Percentiles rank a stretch among this genome's conserved stretches.
These are phyloP conservation scores for Chernovozyma aurita DNA, from an alignment of 1,139 yeast genomes.

Conservation along the genomic window DNA sequence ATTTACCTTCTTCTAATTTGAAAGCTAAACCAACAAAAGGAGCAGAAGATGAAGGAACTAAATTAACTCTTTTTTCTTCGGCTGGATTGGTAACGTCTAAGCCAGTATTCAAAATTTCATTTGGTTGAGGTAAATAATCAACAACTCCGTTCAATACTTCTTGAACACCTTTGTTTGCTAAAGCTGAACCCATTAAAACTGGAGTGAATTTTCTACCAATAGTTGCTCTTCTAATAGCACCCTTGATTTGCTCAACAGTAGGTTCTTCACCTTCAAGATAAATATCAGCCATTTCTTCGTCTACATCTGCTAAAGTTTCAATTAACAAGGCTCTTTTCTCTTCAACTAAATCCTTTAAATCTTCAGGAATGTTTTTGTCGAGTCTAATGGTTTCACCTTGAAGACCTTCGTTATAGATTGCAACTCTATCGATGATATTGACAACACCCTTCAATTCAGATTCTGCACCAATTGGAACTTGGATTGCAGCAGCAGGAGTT, in stretches of 20 bases:
- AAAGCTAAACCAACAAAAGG: slow-evolving; percentile 97
- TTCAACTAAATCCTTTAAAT: slow-evolving; percentile 68
- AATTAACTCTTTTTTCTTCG: slow-evolving; percentile 67
- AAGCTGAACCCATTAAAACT: slow-evolving; percentile 97
- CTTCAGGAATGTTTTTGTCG: slow-evolving; percentile 67
- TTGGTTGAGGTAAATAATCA: slow-evolving; percentile 92
- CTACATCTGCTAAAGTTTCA: slow-evolving; percentile 95
- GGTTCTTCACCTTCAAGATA: slow-evolving; percentile 90
- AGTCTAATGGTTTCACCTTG: slow-evolving; percentile 75
- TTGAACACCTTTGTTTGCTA: slow-evolving; percentile 93
- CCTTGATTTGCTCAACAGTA: slow-evolving; percentile 72
- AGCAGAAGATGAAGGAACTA: slow-evolving; percentile 66
- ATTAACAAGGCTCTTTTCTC: slow-evolving; percentile 80
- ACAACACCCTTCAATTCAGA: slow-evolving; percentile 81
- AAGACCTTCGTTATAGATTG: slow-evolving; percentile 84
- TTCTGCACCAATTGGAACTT: slow-evolving; percentile 96
- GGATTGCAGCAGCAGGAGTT: slow-evolving; percentile 96
- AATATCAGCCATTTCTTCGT: slow-evolving; percentile 93
- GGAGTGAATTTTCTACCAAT: slow-evolving; percentile 96
- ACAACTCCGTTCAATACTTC: slow-evolving; percentile 95
- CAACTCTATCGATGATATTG: slow-evolving; percentile 82
- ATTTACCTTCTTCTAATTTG: slow-evolving; percentile 96
- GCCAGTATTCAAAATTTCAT: slow-evolving; percentile 87
- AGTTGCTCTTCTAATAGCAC: slow-evolving; percentile 92
- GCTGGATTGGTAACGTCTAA: slow-evolving; percentile 58